These are phyloP conservation scores for Penicillium riverlandense DNA, from an alignment of 495 filamentous ascomycete species.

Conservation along the genomic window DNA sequence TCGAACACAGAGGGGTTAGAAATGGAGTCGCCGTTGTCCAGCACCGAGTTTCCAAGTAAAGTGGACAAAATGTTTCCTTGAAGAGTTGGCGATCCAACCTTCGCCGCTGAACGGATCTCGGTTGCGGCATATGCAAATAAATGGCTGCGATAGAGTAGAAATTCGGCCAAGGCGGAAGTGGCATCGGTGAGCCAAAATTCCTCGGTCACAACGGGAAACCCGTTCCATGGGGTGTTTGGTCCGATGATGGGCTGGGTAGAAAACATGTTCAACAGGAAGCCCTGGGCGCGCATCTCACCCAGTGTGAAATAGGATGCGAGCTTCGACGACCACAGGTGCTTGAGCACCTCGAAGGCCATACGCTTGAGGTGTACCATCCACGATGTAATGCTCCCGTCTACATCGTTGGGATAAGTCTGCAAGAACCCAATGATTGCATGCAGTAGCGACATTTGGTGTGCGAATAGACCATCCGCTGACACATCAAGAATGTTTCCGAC, in stretches of 20 bases:
- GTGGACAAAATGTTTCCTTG: conserved; percentile 73
- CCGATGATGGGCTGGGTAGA: conserved; percentile 56
- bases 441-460: conserved; percentile 64
- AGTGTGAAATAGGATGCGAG: conserved; percentile 69
- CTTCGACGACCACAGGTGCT: conserved; percentile 74
- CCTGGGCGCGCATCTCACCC: conserved; percentile 65
- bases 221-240: conserved; percentile 63
- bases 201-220: conserved; percentile 38
- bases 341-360: conserved; percentile 68
- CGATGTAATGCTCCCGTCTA: conserved; percentile 55
- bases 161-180: conserved; percentile 60
- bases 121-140: conserved; percentile 75
- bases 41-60: conserved; percentile 63
- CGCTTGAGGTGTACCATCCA: conserved; percentile 70
- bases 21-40: conserved; percentile 54
- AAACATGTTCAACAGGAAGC: conserved; percentile 66
- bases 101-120: conserved; percentile 72
- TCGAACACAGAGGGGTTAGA: conserved; percentile 75
- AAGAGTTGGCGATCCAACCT: conserved; percentile 62
- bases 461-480: conserved; percentile 55
- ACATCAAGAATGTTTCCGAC: conserved; percentile 58
- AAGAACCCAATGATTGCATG: conserved; percentile 67
- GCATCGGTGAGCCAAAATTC: conserved; percentile 61
- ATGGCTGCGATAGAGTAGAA: conserved; percentile 63
- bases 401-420: conserved; percentile 51